These are phyloP conservation scores for Tylopilus felleus DNA, from an alignment of 768 basidiomycete genomes.

Conservation along the genomic window DNA sequence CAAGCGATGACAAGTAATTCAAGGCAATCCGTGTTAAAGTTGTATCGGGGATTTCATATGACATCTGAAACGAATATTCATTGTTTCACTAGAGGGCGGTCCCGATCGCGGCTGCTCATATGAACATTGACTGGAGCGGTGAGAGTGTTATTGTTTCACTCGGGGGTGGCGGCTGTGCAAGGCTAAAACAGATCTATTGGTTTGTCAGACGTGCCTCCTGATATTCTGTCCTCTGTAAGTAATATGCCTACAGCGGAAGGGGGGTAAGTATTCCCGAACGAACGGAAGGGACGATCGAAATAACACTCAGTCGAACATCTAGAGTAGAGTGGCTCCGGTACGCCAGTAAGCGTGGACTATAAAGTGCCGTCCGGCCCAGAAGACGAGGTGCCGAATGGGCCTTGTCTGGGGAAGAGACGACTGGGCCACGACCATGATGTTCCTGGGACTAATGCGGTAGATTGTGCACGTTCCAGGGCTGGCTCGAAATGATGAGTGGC, in stretches of 20 bases:
- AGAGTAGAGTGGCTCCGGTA: no score
- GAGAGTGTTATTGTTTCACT: no score
- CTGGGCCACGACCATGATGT: background rate
- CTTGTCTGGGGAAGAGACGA: slow-evolving; percentile 2
- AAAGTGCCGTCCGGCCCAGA: background rate
- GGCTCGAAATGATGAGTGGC: no score
- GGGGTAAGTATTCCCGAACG: background rate
- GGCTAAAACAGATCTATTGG: background rate
- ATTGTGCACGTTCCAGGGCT: background rate
- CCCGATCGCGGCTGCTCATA: background rate
- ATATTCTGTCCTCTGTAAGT: slow-evolving; percentile 22
- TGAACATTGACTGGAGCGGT: no score
- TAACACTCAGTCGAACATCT: background rate
- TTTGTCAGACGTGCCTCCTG: slow-evolving; percentile 9
- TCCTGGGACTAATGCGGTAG: background rate
- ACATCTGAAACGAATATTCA: background rate
- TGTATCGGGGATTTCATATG: background rate
- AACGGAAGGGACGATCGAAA: background rate
- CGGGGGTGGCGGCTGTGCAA: background rate
- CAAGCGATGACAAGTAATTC: background rate
- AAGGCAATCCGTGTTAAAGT: background rate
- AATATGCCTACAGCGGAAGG: slow-evolving; percentile 25
- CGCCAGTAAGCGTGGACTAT: background rate
- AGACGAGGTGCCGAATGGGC: background rate
- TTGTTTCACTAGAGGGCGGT: background rate